phyloP scores from a whole-genome alignment of 257 asterid species.

The Lithospermum erythrorhizon region DNA sequence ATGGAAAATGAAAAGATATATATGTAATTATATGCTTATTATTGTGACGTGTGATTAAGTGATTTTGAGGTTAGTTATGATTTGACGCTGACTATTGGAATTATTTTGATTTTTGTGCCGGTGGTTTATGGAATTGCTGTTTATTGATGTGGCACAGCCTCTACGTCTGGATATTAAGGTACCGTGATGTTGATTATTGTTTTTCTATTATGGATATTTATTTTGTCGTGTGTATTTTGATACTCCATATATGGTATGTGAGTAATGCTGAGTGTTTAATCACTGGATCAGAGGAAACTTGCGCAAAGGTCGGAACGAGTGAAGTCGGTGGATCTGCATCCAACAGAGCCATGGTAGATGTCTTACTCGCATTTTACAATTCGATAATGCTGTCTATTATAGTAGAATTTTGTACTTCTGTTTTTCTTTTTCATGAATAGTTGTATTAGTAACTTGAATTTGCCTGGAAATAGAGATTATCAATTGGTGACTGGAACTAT shows the following conservation, averaged over 20 bases:
- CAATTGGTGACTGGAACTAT: background rate
- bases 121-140: background rate
- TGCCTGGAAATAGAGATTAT: no score
- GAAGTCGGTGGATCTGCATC: conserved; percentile 40
- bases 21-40: no score
- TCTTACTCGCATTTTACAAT: background rate
- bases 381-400: background rate
- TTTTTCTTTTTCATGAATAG: no score
- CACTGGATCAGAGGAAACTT: conserved; percentile 41
- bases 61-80: background rate
- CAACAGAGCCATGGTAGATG: conserved; percentile 37
- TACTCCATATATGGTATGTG: background rate
- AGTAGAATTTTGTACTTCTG: background rate
- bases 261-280: conserved; percentile 7
- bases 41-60: background rate
- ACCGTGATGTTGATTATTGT: background rate
- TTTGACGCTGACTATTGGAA: background rate
- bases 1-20: no score
- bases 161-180: conserved; percentile 47
- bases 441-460: background rate
- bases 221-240: background rate
- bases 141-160: conserved; percentile 23
- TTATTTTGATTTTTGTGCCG: background rate
- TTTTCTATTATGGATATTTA: background rate
- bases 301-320: conserved; percentile 45